Evolutionary conservation across 148 eudicot genomes (phyloP), one percentile per base, ranked within the genome.

Genomic region (Rhododendron vialii): DNA sequence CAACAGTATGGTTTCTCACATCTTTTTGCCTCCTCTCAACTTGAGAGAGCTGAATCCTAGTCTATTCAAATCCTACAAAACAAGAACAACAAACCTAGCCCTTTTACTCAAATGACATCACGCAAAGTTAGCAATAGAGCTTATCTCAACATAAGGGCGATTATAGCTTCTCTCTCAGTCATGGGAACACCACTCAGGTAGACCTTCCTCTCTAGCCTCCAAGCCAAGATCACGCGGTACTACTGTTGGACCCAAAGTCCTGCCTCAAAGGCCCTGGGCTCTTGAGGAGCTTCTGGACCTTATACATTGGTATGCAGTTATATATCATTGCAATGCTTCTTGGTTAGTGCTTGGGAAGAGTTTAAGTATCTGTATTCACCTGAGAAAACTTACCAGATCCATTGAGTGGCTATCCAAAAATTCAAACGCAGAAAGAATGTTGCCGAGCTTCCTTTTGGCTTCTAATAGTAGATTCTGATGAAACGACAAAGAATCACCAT

Each of bases 401-500:
- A 96, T 93, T 87, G 98, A 91, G 86, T 88, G 89, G 90, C 92
- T 86, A 91, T 96, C 99, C 92, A 95, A 89, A 90, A 96, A 96
- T 86, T 96, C 99, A 83, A 93, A 96, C 89, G 99, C 99, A 85
- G 99, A 96, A 86, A 96, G 91, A 88, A 96, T 92, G 89, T 95
- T 98, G 59, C 99, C 99, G 82, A 96, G 99, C 87, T 91, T 95
- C 85, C 94, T 92, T 89, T 93, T 96, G 88, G 99, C 99, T 91
- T 95, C 96, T 83, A 89, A 85, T 84, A 97, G 86, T 87, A 97
- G 93, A 89, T 93, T 97, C 98, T 97, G 90, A 33, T 77, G 48
- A 65, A 67, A 87, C 45, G 4, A 84, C 41, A 82, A 69, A 84
- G 41, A 83, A 82, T 67, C 55, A 78, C 78, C 3, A 76, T 36